Conservation (phyloP, 371 early-diverging fungal genomes). For the Saksenaea oblongispora region DNA sequence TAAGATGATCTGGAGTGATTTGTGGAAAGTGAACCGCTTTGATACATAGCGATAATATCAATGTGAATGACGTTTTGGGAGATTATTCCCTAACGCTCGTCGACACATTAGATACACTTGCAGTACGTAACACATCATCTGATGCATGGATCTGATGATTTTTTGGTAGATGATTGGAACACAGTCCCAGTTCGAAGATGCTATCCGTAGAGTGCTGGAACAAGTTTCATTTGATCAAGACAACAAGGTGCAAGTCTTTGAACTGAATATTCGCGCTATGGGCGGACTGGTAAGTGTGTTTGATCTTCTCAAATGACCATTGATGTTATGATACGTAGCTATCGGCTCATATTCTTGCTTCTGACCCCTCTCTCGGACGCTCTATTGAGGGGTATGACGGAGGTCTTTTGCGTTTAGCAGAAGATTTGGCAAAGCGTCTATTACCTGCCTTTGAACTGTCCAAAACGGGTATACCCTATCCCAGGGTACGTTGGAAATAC, state of each 20-base stretch:
- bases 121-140: constrained; percentile 43
- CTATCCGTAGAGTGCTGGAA: constrained; percentile 67
- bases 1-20: constrained; percentile 31
- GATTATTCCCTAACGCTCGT: constrained; percentile 90
- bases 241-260: constrained; percentile 92
- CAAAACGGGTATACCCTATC: constrained; percentile 85
- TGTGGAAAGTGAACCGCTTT: not conserved
- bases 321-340: constrained; percentile 33
- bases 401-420: constrained; percentile 77
- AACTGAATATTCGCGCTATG: constrained; percentile 88
- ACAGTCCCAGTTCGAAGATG: constrained; percentile 67
- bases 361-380: constrained; percentile 63
- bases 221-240: constrained; percentile 79
- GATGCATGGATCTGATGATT: not conserved
- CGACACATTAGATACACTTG: constrained; percentile 88
- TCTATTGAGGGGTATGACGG: constrained; percentile 64
- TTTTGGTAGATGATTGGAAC: constrained; percentile 72
- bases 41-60: constrained; percentile 50
- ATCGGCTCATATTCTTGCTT: constrained; percentile 88
- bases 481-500: constrained; percentile 59
- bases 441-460: constrained; percentile 87
- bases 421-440: constrained; percentile 84
- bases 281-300: constrained; percentile 79
- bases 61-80: constrained; percentile 90
- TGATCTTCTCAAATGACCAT: not conserved